Evolutionary conservation across 495 filamentous ascomycete genomes (phyloP), one percentile per base, ranked within the genome.

Genomic region (Astrocystis sublimbata): DNA sequence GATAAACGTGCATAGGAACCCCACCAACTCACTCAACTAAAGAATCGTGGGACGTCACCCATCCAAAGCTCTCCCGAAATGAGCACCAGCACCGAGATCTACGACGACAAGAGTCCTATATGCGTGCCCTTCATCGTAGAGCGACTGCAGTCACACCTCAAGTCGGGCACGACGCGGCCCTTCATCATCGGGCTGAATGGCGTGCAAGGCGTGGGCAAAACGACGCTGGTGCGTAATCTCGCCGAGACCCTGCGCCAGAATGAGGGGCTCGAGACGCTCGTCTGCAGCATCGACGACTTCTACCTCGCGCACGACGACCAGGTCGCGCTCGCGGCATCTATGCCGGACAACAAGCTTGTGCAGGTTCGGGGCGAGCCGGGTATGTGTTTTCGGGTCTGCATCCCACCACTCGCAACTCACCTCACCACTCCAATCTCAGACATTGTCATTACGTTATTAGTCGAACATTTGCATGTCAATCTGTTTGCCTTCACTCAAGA

Each of bases 191-290:
- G 84, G 5, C 73, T 88, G 42, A 86, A 85, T 58, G 86, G 88
- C 53, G 81, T 96, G 15, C 92, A 96, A 73, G 93, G 93, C 49
- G 90, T 89, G 46, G 93, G 93, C 41, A 98, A 98, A 76, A 93
- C 92, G 1, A 93, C 92, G 3, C 80, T 97, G 66, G 92, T 93
- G 6, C 84, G 85, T 28, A 81, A 82, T 8, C 83, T 97, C 21
- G 78, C 85, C 49, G 67, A 81, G 19, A 87, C 83, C n/a, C 84
- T 97, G 36, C 78, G 80, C 55, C 78, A 81, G n/a, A 80, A 84
- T 24, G 83, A 91, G 72, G 82, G 79, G 9, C 81, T 97, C 40
- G 77, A 85, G 56, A 91, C 90, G 4, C 78, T 89, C 35, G 90
- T 93, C 7, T 80, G 92, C 68, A 93, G 89, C 68, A 92, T 97